These are phyloP conservation scores for Yamadazyma aaseri DNA, from an alignment of 1,139 yeast species.

Conservation along the genomic window DNA sequence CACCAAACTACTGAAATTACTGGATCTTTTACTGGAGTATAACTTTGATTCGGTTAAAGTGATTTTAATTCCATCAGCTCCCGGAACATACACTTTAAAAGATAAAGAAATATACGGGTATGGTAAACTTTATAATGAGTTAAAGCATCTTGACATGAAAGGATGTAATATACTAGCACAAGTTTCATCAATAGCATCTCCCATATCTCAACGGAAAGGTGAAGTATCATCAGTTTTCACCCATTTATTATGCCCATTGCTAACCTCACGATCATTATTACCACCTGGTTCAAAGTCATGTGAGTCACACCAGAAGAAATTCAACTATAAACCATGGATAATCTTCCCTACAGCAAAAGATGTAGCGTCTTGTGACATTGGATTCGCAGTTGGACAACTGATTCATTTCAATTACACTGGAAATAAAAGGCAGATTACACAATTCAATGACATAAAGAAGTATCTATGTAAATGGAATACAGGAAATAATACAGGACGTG, in stretches of 20 bases:
- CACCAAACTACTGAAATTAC: constrained; percentile 25
- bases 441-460: constrained; percentile 31
- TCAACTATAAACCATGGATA: constrained; percentile 44
- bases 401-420: constrained; percentile 46
- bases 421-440: constrained; percentile 21
- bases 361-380: constrained; percentile 41
- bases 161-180: constrained; percentile 40
- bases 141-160: constrained; percentile 30
- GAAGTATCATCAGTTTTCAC: constrained; percentile 50
- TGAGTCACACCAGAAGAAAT: constrained; percentile 22
- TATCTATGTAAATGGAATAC: constrained; percentile 34
- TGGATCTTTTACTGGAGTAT: constrained; percentile 25
- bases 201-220: constrained; percentile 34
- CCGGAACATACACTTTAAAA: constrained; percentile 34
- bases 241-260: constrained; percentile 51
- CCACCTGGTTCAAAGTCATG: constrained; percentile 30
- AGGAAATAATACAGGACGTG: constrained; percentile 25
- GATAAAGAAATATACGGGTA: constrained; percentile 45
- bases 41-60: constrained; percentile 50
- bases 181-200: constrained; percentile 60
- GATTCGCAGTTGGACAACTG: constrained; percentile 53
- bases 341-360: constrained; percentile 57
- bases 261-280: constrained; percentile 21
- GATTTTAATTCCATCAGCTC: constrained; percentile 58
- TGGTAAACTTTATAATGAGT: constrained; percentile 44